A percentile compares a stretch with the other conserved stretches of the same genome.
Evolutionary conservation across 768 basidiomycete genomes (phyloP).

Genomic region (Lentinula aciculospora): DNA sequence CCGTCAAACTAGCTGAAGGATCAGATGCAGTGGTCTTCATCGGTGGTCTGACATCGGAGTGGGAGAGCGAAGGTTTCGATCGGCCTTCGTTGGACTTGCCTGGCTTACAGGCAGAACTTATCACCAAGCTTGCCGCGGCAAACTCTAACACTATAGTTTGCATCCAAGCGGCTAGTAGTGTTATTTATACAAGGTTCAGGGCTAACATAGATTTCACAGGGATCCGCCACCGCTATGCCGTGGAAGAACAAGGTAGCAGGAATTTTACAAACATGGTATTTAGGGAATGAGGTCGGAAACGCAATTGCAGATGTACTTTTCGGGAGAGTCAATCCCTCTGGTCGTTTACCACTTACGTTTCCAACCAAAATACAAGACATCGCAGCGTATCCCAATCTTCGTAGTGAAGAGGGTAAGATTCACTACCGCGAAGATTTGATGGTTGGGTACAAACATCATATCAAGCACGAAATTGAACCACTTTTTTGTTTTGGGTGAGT

Average conservation of each 20-base stretch:
- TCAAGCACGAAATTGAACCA: constrained; percentile 43
- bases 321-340: constrained; percentile 56
- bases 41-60: constrained; percentile 61
- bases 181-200: not conserved
- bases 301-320: constrained; percentile 62
- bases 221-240: constrained; percentile 70
- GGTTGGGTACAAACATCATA: constrained; percentile 69
- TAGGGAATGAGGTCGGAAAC: constrained; percentile 61
- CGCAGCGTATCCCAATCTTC: constrained; percentile 53
- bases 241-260: constrained; percentile 54
- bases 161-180: constrained; percentile 48
- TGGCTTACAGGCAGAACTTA: constrained; percentile 54
- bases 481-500: constrained; percentile 66
- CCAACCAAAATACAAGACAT: constrained; percentile 57
- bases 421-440: constrained; percentile 57
- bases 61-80: constrained; percentile 76
- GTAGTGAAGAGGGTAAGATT: constrained; percentile 53
- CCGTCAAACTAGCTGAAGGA: constrained; percentile 46
- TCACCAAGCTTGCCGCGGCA: constrained; percentile 41
- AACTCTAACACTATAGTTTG: constrained; percentile 57
- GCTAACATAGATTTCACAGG: constrained; percentile 26
- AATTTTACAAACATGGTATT: constrained; percentile 61
- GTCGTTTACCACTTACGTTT: constrained; percentile 54
- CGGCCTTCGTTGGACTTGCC: constrained; percentile 56
- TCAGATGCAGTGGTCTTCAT: constrained; percentile 55